Base-by-base conservation (phyloP, 176 grass and related monocot species). In the Ampelocalamus luodianensis region DNA sequence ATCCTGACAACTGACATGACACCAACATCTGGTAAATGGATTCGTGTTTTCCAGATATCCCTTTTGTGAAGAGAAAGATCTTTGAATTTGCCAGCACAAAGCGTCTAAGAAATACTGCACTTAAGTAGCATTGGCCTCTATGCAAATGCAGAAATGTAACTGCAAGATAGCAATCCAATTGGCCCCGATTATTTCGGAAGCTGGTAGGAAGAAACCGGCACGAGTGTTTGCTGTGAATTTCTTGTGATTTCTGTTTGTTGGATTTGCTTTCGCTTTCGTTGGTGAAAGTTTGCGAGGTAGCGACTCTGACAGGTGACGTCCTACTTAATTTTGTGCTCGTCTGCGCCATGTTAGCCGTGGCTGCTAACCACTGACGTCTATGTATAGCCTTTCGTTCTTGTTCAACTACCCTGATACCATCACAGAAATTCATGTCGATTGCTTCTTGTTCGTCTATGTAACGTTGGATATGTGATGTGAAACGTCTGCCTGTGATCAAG, bases 291-390 rank as follows among this genome's bases (percentile, higher is more conserved):
- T 48, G 11, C 32, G 20, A 51, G 3, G 45, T 55, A 13, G 43
- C 29, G 20, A 34, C 32, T 34, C 32, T 34, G 32, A 71, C 0
- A 37, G 44, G 53, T 39, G 46, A 67, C 71, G 44, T 65, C 45
- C 72, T 84, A 74, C 78, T 54, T 68, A 24, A 24, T 39, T 9
- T 9, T 24, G 40, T 37, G 81, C 43, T 73, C 29, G 3, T 49
- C 12, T 39, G 65, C 14, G 20, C 26, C 68, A 64, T 38, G 39
- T 18, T 40, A 7, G 17, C 1, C 9, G 1, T 22, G 49, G 79
- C 48, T 77, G 63, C 64, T 64, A 68, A 43, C 72, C 45, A 76
- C 27, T 78, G 65, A 78, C 54, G 66, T 71, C 44, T 4, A 12
- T 72, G 39, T 14, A 58, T 9, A 58, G 29, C 18, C 22, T 48